These are phyloP conservation scores for Bipolaris zeicola DNA, from an alignment of 2,329 filamentous ascomycete genomes.

Conservation along the genomic window DNA sequence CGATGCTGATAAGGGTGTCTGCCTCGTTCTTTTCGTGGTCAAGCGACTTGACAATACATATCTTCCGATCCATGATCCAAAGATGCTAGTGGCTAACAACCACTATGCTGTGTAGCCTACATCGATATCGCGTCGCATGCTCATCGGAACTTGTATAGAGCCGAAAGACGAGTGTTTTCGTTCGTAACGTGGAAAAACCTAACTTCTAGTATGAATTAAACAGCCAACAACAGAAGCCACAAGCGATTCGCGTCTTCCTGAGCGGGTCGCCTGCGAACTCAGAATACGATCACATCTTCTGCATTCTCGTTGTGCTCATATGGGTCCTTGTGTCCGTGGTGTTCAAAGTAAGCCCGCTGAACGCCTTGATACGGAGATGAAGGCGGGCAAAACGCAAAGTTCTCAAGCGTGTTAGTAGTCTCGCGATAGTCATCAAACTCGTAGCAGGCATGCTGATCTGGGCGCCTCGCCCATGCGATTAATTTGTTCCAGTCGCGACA, in stretches of 20 bases:
- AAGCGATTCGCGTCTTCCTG: too few relatives aligned
- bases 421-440: slow-evolving; percentile 45
- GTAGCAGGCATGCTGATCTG: slow-evolving; percentile 42
- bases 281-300: slow-evolving; percentile 28
- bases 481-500: slow-evolving; percentile 44
- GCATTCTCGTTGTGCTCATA: slow-evolving; percentile 31
- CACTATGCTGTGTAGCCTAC: slow-evolving; percentile 13
- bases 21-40: slow-evolving; percentile 12
- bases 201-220: slow-evolving; percentile 4
- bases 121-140: slow-evolving; percentile 10
- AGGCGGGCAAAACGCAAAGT: slow-evolving; percentile 42
- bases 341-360: slow-evolving; percentile 41
- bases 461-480: slow-evolving; percentile 38
- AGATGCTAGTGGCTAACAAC: not conserved
- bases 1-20: not conserved
- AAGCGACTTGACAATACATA: not conserved
- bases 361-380: slow-evolving; percentile 37
- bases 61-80: slow-evolving; percentile 4
- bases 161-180: slow-evolving; percentile 1
- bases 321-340: slow-evolving; percentile 42
- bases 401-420: slow-evolving; percentile 43
- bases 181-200: not conserved
- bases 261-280: not conserved
- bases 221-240: not conserved
- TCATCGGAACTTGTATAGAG: slow-evolving; percentile 5